phyloP scores from a whole-genome alignment of 768 basidiomycete genomes.

The Pleurotus eryngii region DNA sequence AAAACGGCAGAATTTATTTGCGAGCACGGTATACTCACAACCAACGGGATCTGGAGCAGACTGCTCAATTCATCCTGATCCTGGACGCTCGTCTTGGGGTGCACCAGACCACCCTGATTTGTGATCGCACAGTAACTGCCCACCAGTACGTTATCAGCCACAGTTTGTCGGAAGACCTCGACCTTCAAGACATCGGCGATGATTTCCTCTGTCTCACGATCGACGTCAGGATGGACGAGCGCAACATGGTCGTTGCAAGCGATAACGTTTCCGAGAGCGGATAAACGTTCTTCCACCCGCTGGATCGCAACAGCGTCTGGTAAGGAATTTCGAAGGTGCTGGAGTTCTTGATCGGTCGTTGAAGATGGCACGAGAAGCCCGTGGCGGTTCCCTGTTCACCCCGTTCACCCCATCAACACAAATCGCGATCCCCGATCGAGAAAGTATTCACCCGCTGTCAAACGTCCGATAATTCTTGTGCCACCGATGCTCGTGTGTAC shows the following conservation, averaged over 20 bases:
- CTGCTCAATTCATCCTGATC: slow-evolving; percentile 97
- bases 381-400: slow-evolving; percentile 79
- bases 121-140: slow-evolving; percentile 94
- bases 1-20: neutral
- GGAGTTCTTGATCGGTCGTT: slow-evolving; percentile 97
- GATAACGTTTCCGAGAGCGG: slow-evolving; percentile 97
- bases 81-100: slow-evolving; percentile 94
- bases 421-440: neutral
- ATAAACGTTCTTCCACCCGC: slow-evolving; percentile 94
- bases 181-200: slow-evolving; percentile 99
- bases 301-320: slow-evolving; percentile 94
- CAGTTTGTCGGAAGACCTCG: slow-evolving; percentile 96
- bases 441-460: slow-evolving; percentile 73
- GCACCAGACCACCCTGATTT: slow-evolving; percentile 96
- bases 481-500: slow-evolving; percentile 95
- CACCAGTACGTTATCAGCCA: slow-evolving; percentile 95
- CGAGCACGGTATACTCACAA: slow-evolving; percentile 52
- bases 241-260: slow-evolving; percentile 99
- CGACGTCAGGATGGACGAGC: slow-evolving; percentile 96
- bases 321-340: slow-evolving; percentile 93
- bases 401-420: neutral
- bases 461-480: slow-evolving; percentile 87
- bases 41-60: slow-evolving; percentile 89
- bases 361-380: slow-evolving; percentile 94
- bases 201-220: slow-evolving; percentile 99